Conservation (phyloP, 139 green algal genomes). For the Monoraphidium neglectum region DNA sequence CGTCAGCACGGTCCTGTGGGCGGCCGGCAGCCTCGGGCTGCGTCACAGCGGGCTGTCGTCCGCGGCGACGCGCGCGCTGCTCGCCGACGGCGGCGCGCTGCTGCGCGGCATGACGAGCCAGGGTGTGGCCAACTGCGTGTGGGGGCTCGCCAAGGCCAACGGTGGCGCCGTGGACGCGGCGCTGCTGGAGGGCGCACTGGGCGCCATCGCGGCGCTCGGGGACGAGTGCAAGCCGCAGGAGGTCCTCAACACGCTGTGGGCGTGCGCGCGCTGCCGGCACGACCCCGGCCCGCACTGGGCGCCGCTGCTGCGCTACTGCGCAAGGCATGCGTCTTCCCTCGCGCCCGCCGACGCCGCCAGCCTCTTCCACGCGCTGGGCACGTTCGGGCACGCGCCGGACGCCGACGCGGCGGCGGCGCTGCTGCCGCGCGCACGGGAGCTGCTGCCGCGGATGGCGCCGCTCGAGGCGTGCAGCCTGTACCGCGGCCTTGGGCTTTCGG, state of each 20-base stretch:
- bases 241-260: constrained; percentile 33
- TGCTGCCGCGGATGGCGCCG: constrained; percentile 30
- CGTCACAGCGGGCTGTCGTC: too few species aligned
- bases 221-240: constrained; percentile 26
- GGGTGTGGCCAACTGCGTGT: constrained; percentile 28
- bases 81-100: too few species aligned
- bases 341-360: constrained; percentile 25
- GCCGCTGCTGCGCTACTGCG: neutral
- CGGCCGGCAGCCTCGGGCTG: neutral
- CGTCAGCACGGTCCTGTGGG: constrained; percentile 22
- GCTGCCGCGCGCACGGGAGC: constrained; percentile 14
- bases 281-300: neutral
- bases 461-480: constrained; percentile 19
- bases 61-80: too few species aligned
- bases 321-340: neutral
- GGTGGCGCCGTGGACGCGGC: neutral
- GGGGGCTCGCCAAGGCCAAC: constrained; percentile 8
- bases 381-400: constrained; percentile 17
- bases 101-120: constrained; percentile 4
- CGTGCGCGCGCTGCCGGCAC: constrained; percentile 3
- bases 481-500: constrained; percentile 25
- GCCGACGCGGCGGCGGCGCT: neutral
- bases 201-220: neutral
- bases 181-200: constrained; percentile 7
- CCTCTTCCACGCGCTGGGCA: constrained; percentile 30